Evolutionary conservation across 352 stramenopile species (phyloP).

Genomic region (Phytopythium oedochilum): DNA sequence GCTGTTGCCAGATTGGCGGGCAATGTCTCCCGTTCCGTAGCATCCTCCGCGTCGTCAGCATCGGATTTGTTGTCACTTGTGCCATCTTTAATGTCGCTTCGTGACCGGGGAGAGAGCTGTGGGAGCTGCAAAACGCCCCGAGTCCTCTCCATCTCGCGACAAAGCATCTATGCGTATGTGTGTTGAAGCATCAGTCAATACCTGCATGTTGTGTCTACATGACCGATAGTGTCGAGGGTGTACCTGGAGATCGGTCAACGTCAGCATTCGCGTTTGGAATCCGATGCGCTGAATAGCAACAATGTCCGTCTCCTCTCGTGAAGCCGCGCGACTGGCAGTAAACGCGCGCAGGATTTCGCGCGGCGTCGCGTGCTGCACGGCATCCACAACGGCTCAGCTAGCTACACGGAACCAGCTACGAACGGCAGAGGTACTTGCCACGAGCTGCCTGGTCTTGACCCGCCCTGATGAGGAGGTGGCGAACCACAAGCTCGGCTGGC

Average conservation of each 20-base stretch:
- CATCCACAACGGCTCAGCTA: too few species aligned
- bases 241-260: constrained; percentile 30
- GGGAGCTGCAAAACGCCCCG: constrained; percentile 5
- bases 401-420: too few species aligned
- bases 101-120: not conserved
- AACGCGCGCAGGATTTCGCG: constrained; percentile 34
- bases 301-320: constrained; percentile 1
- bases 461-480: constrained; percentile 35
- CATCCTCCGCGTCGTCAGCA: not conserved
- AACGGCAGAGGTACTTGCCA: constrained; percentile 22
- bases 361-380: constrained; percentile 34
- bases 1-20: not conserved
- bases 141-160: constrained; percentile 28
- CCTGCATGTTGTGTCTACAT: not conserved
- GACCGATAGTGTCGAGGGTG: not conserved
- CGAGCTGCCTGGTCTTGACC: constrained; percentile 32
- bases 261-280: constrained; percentile 24
- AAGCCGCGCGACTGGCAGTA: not conserved
- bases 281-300: constrained; percentile 27
- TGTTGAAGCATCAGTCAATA: not conserved
- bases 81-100: not conserved
- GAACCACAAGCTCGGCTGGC: constrained; percentile 59
- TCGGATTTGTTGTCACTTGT: too few species aligned
- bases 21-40: too few species aligned
- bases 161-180: constrained; percentile 23